phyloP scores from a whole-genome alignment of 169 alveolate genomes.

The Plasmodium knowlesi region DNA sequence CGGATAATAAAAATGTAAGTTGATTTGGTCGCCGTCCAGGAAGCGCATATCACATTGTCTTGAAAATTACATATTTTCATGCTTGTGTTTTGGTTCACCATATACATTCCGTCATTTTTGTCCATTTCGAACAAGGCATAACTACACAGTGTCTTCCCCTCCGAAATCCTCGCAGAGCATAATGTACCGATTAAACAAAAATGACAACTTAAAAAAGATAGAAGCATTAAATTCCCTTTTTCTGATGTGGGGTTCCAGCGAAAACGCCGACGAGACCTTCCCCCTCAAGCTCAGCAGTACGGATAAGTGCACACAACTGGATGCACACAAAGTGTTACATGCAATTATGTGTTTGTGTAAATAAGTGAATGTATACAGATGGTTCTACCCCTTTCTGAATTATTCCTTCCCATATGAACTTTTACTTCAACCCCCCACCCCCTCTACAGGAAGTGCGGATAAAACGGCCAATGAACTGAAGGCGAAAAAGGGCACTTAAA shows the following conservation, averaged over 20 bases:
- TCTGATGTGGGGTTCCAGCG: slow-evolving; percentile 59
- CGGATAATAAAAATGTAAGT: slow-evolving; percentile 64
- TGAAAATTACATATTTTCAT: not conserved
- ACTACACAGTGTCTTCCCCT: not conserved
- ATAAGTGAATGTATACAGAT: not conserved
- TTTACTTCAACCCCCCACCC: not conserved
- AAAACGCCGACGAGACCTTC: slow-evolving; percentile 47
- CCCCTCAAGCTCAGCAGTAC: slow-evolving; percentile 48
- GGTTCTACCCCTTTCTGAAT: not conserved
- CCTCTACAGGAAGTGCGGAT: slow-evolving; percentile 33
- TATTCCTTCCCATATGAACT: not conserved
- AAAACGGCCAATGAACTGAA: slow-evolving; percentile 32
- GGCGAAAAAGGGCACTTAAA: slow-evolving; percentile 42
- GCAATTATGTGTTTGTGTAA: not conserved
- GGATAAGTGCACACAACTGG: not conserved
- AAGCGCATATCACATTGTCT: not conserved
- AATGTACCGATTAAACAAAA: slow-evolving; percentile 59
- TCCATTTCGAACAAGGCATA: not conserved
- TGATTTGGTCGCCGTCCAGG: not conserved
- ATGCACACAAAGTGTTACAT: not conserved
- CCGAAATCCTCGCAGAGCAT: slow-evolving; percentile 25
- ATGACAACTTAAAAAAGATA: slow-evolving; percentile 47
- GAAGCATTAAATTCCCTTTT: slow-evolving; percentile 70
- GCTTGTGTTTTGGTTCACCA: not conserved
- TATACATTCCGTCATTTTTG: not conserved